phyloP scores from a whole-genome alignment of 768 basidiomycete genomes.

The Auricularia sp. region DNA sequence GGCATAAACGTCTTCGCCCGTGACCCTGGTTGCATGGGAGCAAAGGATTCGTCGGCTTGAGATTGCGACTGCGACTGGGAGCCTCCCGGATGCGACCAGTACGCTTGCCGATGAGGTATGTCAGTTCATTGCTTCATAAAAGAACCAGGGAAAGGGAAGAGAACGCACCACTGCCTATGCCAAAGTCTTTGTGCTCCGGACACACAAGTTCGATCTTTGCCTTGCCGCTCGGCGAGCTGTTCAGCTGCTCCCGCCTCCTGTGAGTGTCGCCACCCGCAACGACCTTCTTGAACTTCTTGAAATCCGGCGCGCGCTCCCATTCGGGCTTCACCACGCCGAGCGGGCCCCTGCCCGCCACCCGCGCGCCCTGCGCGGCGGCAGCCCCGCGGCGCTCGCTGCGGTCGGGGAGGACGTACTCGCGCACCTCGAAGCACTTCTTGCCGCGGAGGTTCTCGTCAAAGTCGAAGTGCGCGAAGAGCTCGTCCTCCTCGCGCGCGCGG shows the following conservation, averaged over 20 bases:
- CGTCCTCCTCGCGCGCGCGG: not conserved
- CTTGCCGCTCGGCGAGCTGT: not conserved
- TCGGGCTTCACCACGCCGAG: slow-evolving; percentile 14
- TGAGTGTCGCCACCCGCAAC: not conserved
- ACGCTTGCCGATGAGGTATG: slow-evolving; percentile 28
- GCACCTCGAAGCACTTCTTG: slow-evolving; percentile 53
- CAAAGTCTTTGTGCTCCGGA: slow-evolving; percentile 44
- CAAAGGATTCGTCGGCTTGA: slow-evolving; percentile 9
- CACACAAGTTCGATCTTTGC: slow-evolving; percentile 43
- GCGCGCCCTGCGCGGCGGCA: slow-evolving; percentile 11
- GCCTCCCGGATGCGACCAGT: slow-evolving; percentile 38
- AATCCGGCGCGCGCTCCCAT: slow-evolving; percentile 51
- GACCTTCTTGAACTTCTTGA: slow-evolving; percentile 73
- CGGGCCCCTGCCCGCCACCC: slow-evolving; percentile 9
- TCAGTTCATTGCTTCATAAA: not conserved
- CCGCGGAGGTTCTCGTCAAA: slow-evolving; percentile 34
- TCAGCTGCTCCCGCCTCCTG: no score
- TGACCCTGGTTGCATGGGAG: not conserved
- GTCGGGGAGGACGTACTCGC: slow-evolving; percentile 19
- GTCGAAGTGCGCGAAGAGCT: not conserved
- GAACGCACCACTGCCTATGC: slow-evolving; percentile 40
- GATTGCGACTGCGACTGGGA: slow-evolving; percentile 17
- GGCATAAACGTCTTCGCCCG: not conserved
- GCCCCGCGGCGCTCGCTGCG: slow-evolving; percentile 6
- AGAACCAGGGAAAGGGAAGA: not conserved